Percentiles rank a stretch among this genome's conserved stretches.
phyloP scores from a whole-genome alignment of 805 yeast genomes.

The Cyberlindnera petersonii region DNA sequence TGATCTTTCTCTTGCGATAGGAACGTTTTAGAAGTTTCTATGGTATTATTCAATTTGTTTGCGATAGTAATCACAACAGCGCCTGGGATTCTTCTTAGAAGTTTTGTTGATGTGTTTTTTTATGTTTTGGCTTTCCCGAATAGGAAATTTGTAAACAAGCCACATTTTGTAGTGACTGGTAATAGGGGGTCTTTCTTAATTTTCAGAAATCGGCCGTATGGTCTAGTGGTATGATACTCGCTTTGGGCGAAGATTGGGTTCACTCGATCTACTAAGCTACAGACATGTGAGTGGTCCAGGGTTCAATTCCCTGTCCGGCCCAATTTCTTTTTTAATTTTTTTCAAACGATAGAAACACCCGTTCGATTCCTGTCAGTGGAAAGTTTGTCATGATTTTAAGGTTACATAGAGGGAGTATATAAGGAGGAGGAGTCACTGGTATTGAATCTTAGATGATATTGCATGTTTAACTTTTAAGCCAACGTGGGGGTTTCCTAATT shows the following conservation, averaged over 20 bases:
- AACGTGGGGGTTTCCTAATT: too few relatives aligned
- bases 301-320: constrained; percentile 34
- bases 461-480: too few relatives aligned
- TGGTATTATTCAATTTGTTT: too few relatives aligned
- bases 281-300: constrained; percentile 33
- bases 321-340: constrained; percentile 17
- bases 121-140: constrained; percentile 16
- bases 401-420: too few relatives aligned
- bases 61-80: neutral
- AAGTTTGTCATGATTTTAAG: too few relatives aligned
- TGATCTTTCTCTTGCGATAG: neutral
- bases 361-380: neutral
- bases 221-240: constrained; percentile 34
- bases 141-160: constrained; percentile 15
- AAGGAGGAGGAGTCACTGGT: too few relatives aligned
- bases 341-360: neutral
- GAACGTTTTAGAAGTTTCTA: neutral
- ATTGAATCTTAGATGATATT: too few relatives aligned
- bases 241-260: constrained; percentile 29
- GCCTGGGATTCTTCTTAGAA: neutral
- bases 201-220: constrained; percentile 26
- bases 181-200: too few relatives aligned
- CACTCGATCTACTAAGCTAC: constrained; percentile 11
- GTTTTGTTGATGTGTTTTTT: neutral
- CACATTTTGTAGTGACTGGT: too few relatives aligned